Evolutionary conservation across 148 eudicot genomes (phyloP).

Genomic region (Spergularia marina): DNA sequence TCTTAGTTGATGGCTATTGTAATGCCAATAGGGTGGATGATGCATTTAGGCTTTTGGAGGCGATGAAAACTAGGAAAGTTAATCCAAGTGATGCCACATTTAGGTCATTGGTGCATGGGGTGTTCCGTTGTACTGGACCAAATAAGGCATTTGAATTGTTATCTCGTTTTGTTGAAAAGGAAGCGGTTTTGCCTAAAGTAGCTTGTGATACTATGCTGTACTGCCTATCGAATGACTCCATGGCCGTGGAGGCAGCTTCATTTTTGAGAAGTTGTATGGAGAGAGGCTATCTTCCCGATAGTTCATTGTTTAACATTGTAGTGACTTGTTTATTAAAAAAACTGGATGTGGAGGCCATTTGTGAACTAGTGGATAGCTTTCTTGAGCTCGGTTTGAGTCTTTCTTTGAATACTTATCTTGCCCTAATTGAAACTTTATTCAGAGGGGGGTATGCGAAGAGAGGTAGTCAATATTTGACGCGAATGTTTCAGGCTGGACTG

Average conservation of each 20-base stretch:
- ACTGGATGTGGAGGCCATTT: slow-evolving; percentile 53
- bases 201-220: slow-evolving; percentile 59
- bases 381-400: slow-evolving; percentile 42
- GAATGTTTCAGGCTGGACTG: slow-evolving; percentile 45
- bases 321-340: slow-evolving; percentile 75
- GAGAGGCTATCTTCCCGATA: slow-evolving; percentile 73
- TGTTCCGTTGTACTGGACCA: slow-evolving; percentile 57
- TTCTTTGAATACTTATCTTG: slow-evolving; percentile 50
- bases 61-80: slow-evolving; percentile 63
- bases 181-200: slow-evolving; percentile 50
- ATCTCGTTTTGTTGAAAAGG: slow-evolving; percentile 52
- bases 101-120: slow-evolving; percentile 87
- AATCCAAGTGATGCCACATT: slow-evolving; percentile 84
- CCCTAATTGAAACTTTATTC: slow-evolving; percentile 51
- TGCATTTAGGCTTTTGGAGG: slow-evolving; percentile 65
- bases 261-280: slow-evolving; percentile 44
- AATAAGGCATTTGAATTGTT: slow-evolving; percentile 54
- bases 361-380: slow-evolving; percentile 55
- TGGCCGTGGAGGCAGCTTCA: slow-evolving; percentile 54
- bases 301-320: slow-evolving; percentile 51
- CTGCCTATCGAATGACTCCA: slow-evolving; percentile 53
- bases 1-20: slow-evolving; percentile 82
- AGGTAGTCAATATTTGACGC: slow-evolving; percentile 53
- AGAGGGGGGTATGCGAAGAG: slow-evolving; percentile 41
- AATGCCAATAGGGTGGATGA: slow-evolving; percentile 71